Conservation (phyloP, 2,329 filamentous ascomycete genomes). For the Clonostachys solani region DNA sequence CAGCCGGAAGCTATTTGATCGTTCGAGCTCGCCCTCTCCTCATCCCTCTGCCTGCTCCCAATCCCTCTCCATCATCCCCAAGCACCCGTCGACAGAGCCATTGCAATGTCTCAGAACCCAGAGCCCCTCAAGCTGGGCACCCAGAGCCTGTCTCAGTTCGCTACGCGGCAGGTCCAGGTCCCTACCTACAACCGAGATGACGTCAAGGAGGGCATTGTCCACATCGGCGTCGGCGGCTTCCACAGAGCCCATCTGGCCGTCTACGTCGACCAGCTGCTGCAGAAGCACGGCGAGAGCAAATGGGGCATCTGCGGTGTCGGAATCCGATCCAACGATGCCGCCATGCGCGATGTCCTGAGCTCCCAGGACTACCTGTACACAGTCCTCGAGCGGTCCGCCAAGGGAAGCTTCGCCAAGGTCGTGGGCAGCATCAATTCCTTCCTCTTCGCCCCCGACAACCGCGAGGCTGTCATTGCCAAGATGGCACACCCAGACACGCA, state of each 20-base stretch:
- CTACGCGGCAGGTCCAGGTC: conserved; percentile 7
- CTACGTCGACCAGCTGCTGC: conserved; percentile 43
- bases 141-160: no score
- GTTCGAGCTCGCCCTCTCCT: no score
- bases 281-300: conserved; percentile 35
- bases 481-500: conserved; percentile 49
- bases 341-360: conserved; percentile 44
- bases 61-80: no score
- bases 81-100: no score
- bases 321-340: conserved; percentile 41
- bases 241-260: conserved; percentile 49
- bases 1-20: no score
- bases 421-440: conserved; percentile 48
- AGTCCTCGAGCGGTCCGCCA: conserved; percentile 47
- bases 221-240: conserved; percentile 50
- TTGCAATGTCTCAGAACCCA: no score
- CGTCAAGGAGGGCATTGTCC: conserved; percentile 49
- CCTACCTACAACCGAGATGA: conserved; percentile 37
- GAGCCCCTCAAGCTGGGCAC: no score
- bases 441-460: conserved; percentile 46
- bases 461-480: conserved; percentile 44
- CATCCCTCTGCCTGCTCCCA: no score
- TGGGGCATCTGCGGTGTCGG: conserved; percentile 49
- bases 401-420: conserved; percentile 40
- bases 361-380: conserved; percentile 49